These are phyloP conservation scores for Euphorbia pulcherrima DNA, from an alignment of 345 rosid genomes.

Conservation along the genomic window DNA sequence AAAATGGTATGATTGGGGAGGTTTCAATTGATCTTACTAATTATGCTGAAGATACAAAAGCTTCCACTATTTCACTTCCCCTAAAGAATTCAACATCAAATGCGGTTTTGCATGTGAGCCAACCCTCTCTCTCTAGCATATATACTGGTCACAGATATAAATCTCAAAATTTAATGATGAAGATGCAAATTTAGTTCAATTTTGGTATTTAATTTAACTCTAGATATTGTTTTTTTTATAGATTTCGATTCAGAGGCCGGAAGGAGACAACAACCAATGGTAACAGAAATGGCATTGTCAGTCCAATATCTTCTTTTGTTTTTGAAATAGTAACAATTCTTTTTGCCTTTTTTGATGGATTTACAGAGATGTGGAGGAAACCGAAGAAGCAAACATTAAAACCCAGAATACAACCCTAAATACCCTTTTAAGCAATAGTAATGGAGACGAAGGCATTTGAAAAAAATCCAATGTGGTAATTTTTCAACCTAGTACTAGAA, in stretches of 20 bases:
- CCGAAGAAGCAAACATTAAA: conserved; percentile 42
- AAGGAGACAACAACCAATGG: conserved; percentile 60
- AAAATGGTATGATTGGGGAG: conserved; percentile 63
- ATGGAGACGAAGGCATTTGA: conserved; percentile 34
- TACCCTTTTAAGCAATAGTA: conserved; percentile 45
- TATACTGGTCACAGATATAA: too few relatives aligned
- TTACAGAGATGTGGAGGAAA: conserved; percentile 60
- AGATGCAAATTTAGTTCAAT: conserved; percentile 23
- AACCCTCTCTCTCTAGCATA: conserved; percentile 4
- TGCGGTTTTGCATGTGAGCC: conserved; percentile 76
- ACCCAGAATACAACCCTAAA: conserved; percentile 49
- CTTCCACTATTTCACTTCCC: conserved; percentile 65
- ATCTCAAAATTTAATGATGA: too few relatives aligned
- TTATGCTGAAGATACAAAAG: conserved; percentile 59
- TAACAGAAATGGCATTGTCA: conserved; percentile 19
- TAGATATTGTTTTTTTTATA: conserved; percentile 31
- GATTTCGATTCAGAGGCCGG: conserved; percentile 73
- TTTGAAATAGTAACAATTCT: conserved; percentile 12
- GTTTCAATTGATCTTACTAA: conserved; percentile 73
- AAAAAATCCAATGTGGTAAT: conserved; percentile 44
- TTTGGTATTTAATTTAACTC: too few relatives aligned
- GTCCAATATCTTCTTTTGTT: neutral
- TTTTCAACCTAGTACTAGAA: conserved; percentile 1
- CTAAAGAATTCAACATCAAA: conserved; percentile 58
- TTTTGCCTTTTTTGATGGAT: conserved; percentile 19